Evolutionary conservation across 2,329 filamentous ascomycete genomes (phyloP).

Genomic region (Aureobasidium namibiae): DNA sequence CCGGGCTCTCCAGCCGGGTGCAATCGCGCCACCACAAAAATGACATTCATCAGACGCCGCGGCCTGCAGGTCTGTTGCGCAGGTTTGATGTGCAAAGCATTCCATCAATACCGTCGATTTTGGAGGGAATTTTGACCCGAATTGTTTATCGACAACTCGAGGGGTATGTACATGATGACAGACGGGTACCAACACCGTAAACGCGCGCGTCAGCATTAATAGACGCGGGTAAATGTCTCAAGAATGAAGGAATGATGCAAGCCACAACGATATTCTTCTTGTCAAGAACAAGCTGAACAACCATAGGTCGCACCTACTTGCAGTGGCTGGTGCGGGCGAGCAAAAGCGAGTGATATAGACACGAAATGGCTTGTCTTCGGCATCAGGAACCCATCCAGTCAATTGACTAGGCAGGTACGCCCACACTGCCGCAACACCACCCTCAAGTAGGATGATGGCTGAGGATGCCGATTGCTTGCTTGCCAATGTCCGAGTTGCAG

Average conservation of each 20-base stretch:
- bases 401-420: constrained; percentile 4
- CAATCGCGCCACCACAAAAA: constrained; percentile 3
- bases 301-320: not conserved
- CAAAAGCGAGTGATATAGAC: not conserved
- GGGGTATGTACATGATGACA: not conserved
- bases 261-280: not conserved
- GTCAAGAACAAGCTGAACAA: constrained; percentile 3
- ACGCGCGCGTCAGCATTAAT: constrained; percentile 2
- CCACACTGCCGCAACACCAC: not conserved
- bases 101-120: not conserved
- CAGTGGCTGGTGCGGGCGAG: constrained; percentile 7
- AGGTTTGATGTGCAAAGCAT: constrained; percentile 10
- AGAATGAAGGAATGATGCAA: not conserved
- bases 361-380: constrained; percentile 4
- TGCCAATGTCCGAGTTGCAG: constrained; percentile 5
- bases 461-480: not conserved
- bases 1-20: not conserved
- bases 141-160: not conserved
- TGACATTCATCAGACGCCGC: constrained; percentile 4
- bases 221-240: not conserved
- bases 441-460: not conserved
- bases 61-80: constrained; percentile 6
- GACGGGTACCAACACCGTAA: not conserved
- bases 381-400: constrained; percentile 11
- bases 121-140: not conserved